phyloP scores from a whole-genome alignment of 208 protist genomes.

The Leishmania martiniquensis region DNA sequence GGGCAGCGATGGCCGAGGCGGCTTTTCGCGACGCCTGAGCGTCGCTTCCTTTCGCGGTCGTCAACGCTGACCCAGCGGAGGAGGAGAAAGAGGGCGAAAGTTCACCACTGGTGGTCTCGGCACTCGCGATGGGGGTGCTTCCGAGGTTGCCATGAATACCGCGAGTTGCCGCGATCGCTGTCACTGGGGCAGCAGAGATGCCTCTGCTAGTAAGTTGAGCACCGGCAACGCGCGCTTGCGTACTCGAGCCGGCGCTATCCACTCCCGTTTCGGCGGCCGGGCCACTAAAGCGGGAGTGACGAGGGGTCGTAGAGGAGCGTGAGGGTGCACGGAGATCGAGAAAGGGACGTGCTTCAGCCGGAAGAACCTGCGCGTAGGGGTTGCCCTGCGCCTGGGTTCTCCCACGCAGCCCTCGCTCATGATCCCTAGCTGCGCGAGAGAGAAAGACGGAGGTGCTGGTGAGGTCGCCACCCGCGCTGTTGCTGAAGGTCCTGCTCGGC shows the following conservation, averaged over 20 bases:
- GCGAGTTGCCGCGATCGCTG: neutral
- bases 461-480: neutral
- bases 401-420: neutral
- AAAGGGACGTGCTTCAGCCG: slow-evolving; percentile 8
- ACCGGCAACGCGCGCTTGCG: neutral
- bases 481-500: neutral
- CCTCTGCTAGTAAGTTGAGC: neutral
- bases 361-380: slow-evolving; percentile 4
- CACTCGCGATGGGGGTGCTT: neutral
- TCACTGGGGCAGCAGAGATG: neutral
- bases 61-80: neutral
- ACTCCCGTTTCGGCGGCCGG: neutral
- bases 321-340: neutral
- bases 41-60: too few relatives aligned
- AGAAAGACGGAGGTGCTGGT: neutral
- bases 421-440: neutral
- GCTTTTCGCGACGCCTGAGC: neutral
- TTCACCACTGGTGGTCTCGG: neutral
- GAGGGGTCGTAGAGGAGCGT: neutral
- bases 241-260: neutral
- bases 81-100: neutral
- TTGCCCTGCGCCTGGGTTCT: neutral
- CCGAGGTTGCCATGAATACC: neutral
- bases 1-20: neutral
- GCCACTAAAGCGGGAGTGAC: neutral